Base-by-base conservation (phyloP, 371 early-diverging fungal species). In the Lichtheimia ornata region DNA sequence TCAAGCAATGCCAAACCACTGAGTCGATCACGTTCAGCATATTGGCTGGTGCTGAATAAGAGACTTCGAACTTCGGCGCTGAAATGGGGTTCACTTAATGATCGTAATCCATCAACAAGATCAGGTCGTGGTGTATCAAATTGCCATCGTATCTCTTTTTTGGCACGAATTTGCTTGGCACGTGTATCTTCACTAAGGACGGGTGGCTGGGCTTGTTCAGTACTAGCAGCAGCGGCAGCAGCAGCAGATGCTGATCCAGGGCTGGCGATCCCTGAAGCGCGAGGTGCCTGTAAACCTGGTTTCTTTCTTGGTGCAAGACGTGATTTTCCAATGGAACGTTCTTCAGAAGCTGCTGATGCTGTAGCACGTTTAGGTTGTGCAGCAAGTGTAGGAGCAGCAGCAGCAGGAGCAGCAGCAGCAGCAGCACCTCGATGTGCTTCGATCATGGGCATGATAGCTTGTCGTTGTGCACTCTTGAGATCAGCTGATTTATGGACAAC, bases 21-120 rank as follows among this genome's bases (percentile, higher is more conserved):
- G 42, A 94, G 56, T 44, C 81, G 74, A 69, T 93, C 93, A 53
- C 85, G 82, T 58, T 95, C 95, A 63, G 90, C 89, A 75, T 94
- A 87, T 58, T 93, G 94, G 44, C 89, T 91, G 0, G 76, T 85
- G 61, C 91, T 89, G 66, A 95, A 96, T 67, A 95, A 65, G n/a
- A 83, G 69, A 14, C 68, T 61, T 45, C 74, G 67, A 1, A 94
- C 56, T 18, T 80, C 78, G 3, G 83, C 69, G 27, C 78, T 79
- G 47, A 95, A 67, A 58, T 88, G 77, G n/a, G 69, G 67, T 15
- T 84, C 79, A 47, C 80, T 86, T 43, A 91, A 85, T 25, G 83
- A 79, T 5, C 65, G 64, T 17, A 95, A 71, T 22, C 81, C 74
- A 9, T 85, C 86, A 15, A 89, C 71, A 20, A 93, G 66, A 22